Evolutionary conservation across 106 monocot species (phyloP), one percentile per base, ranked within the genome.

Genomic region (Dendrobium catenatum): DNA sequence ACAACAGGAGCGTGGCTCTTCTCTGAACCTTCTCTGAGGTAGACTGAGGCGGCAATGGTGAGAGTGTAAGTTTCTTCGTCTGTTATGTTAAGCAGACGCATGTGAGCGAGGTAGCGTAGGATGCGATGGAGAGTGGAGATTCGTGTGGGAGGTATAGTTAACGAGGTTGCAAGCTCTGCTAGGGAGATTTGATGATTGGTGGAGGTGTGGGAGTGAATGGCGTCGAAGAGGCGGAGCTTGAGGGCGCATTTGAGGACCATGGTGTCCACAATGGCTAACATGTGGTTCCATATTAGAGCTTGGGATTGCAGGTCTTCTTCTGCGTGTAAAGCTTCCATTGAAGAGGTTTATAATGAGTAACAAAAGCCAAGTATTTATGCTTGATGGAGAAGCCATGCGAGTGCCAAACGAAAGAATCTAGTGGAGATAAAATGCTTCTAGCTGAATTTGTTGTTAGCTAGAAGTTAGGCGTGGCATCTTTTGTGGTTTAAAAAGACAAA

Each of bases 181-280:
- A 85, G 49, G 46, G 77, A 37, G 48, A 79, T 75, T 9, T 73
- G 74, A 0, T 20, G 7, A 22, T 78, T 78, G 47, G 56, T 44
- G 55, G 37, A 37, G 37, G 0, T 37, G 37, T 37, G 37, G 37
- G 37, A 37, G 37, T 37, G 3, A 2, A 37, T 37, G 73, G 55
- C n/a, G 56, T 81, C 81, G 46, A 77, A 58, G 8, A 85, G 56
- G 56, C 75, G 81, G 4, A 85, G 81, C 47, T 85, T 77, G 17
- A 79, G 13, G 55, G 85, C 73, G 27, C 85, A 77, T 33, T 81
- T 81, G 59, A 85, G 68, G 31, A 54, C 55, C 80, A 85, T 81
- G 22, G 81, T 72, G 56, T 77, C 59, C 2, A n/a, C 5, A 7
- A 40, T 43, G 55, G 37, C 27, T 1, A 78, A 43, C 0, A 55